Percentiles rank a stretch among this genome's conserved stretches.
phyloP scores from a whole-genome alignment of 2,329 filamentous ascomycete species.

The Ceratocystis smalleyi region DNA sequence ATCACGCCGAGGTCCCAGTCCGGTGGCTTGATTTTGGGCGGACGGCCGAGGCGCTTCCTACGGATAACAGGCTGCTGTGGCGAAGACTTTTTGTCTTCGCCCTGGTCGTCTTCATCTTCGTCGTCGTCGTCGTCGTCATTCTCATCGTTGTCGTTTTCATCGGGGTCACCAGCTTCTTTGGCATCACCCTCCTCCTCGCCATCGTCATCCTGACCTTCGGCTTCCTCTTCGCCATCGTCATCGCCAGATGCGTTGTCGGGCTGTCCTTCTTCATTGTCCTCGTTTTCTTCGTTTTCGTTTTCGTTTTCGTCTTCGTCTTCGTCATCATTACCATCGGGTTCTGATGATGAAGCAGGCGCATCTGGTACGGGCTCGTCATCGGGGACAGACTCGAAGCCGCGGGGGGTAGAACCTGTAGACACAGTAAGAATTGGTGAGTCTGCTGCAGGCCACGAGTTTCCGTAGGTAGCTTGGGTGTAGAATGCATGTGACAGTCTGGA shows the following conservation, averaged over 20 bases:
- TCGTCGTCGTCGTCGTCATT: slow-evolving; percentile 26
- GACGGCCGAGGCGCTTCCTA: slow-evolving; percentile 66
- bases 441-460: neutral
- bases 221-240: slow-evolving; percentile 12
- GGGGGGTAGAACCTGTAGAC: slow-evolving; percentile 29
- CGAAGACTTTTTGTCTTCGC: slow-evolving; percentile 27
- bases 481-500: neutral
- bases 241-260: slow-evolving; percentile 3
- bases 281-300: slow-evolving; percentile 3
- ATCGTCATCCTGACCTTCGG: slow-evolving; percentile 15
- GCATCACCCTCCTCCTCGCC: slow-evolving; percentile 16
- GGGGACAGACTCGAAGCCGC: slow-evolving; percentile 26
- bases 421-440: neutral
- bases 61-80: slow-evolving; percentile 46
- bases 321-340: slow-evolving; percentile 18
- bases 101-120: slow-evolving; percentile 26
- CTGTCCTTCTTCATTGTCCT: slow-evolving; percentile 6
- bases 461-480: neutral
- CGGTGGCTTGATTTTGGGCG: slow-evolving; percentile 68
- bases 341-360: slow-evolving; percentile 21
- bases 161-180: slow-evolving; percentile 25
- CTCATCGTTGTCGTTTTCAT: slow-evolving; percentile 36
- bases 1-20: slow-evolving; percentile 57
- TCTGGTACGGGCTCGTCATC: slow-evolving; percentile 29
- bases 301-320: slow-evolving; percentile 10